These are phyloP conservation scores for Talaromyces ruber DNA, from an alignment of 495 filamentous ascomycete species.

Conservation along the genomic window DNA sequence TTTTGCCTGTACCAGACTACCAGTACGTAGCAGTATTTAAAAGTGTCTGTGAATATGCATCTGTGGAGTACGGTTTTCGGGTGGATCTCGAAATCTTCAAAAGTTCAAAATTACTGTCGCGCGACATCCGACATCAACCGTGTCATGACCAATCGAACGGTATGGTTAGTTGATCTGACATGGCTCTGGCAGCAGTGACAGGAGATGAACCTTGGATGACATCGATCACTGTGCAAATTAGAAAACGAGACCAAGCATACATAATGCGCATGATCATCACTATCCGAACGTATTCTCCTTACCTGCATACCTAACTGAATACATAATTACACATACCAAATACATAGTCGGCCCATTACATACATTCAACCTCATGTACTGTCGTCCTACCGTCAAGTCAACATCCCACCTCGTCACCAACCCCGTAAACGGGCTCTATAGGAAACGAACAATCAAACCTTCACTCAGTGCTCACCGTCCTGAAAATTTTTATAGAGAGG, in stretches of 20 bases:
- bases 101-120: background rate
- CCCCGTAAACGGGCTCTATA: background rate
- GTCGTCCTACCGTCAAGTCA: background rate
- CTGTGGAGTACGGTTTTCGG: background rate
- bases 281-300: background rate
- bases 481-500: background rate
- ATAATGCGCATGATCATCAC: background rate
- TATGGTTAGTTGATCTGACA: background rate
- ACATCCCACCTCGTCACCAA: constrained; percentile 1
- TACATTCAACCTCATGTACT: background rate
- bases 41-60: background rate
- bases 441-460: background rate
- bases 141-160: background rate
- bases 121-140: background rate
- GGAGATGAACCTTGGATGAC: background rate
- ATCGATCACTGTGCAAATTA: background rate
- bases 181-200: background rate
- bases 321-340: background rate
- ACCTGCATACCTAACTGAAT: background rate
- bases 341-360: too few relatives aligned
- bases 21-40: too few relatives aligned
- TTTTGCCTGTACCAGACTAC: background rate
- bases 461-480: background rate
- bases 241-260: background rate
- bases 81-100: background rate